These are phyloP conservation scores for Penicillium sp. DNA, from an alignment of 2,329 filamentous ascomycete species.

Conservation along the genomic window DNA sequence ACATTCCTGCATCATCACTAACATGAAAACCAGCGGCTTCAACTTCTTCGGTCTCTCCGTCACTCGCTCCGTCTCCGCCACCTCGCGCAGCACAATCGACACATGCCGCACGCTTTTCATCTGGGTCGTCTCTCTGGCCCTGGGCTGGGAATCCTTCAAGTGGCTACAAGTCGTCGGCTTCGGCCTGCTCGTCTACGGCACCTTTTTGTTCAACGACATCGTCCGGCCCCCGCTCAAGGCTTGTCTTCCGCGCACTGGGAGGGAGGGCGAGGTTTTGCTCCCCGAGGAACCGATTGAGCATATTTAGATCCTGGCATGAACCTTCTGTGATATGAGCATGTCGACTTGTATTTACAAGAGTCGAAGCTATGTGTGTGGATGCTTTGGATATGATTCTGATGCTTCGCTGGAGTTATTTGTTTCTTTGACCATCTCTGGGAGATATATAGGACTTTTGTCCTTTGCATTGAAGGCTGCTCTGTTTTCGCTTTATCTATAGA, in stretches of 20 bases:
- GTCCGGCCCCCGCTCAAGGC: constrained; percentile 73
- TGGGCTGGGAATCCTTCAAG: constrained; percentile 97
- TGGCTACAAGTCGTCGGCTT: constrained; percentile 92
- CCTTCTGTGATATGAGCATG: neutral
- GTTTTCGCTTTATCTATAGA: neutral
- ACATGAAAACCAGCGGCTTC: constrained; percentile 65
- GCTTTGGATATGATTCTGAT: neutral
- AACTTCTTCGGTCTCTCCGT: constrained; percentile 98
- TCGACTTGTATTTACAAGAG: neutral
- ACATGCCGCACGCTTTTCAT: constrained; percentile 97
- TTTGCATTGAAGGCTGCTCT: neutral
- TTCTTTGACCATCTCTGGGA: neutral
- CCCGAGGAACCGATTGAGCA: constrained; percentile 84
- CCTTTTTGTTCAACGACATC: constrained; percentile 92
- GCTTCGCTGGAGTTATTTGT: neutral
- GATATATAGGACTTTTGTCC: neutral
- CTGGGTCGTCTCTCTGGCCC: constrained; percentile 86
- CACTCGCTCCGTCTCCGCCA: constrained; percentile 82
- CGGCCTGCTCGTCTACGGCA: constrained; percentile 85
- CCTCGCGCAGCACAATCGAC: constrained; percentile 90
- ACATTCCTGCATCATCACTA: too few relatives aligned
- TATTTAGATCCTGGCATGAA: constrained; percentile 24
- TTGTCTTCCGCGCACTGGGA: constrained; percentile 53
- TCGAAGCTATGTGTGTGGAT: neutral
- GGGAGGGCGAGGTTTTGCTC: constrained; percentile 55